Conservation (phyloP, 179 eudicot species). For the Amaranthus tricolor region DNA sequence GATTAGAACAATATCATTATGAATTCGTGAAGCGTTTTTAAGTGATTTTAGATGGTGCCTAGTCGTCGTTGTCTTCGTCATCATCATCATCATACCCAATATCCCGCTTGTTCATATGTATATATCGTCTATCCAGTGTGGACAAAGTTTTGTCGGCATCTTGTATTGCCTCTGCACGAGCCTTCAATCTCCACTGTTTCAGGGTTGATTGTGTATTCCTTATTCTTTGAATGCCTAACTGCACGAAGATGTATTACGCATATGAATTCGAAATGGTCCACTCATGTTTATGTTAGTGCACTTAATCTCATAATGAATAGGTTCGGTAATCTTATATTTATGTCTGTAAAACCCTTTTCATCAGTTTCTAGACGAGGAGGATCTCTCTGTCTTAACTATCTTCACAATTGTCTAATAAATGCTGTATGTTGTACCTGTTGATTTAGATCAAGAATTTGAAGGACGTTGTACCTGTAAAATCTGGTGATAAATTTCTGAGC, state of each 20-base stretch:
- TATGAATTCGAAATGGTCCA: neutral
- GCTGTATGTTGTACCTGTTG: conserved; percentile 5
- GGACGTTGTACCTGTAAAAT: conserved; percentile 71
- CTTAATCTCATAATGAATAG: neutral
- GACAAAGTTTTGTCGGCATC: neutral
- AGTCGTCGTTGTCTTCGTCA: too few relatives aligned
- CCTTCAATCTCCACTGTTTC: neutral
- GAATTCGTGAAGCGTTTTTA: too few relatives aligned
- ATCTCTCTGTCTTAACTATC: too few relatives aligned
- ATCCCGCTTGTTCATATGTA: neutral
- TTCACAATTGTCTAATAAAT: neutral
- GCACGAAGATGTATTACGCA: neutral
- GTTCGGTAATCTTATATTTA: neutral
- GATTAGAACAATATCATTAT: neutral
- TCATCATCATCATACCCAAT: too few relatives aligned
- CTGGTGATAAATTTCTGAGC: conserved; percentile 89
- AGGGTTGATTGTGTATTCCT: neutral
- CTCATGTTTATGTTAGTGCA: neutral
- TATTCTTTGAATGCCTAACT: neutral
- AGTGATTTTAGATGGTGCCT: neutral
- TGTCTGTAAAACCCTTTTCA: neutral
- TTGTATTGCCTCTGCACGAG: neutral
- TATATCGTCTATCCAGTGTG: neutral
- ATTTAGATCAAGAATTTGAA: conserved; percentile 65
- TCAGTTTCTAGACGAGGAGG: too few relatives aligned